Percentiles rank a stretch among this genome's conserved stretches.
Evolutionary conservation across 2,329 filamentous ascomycete species (phyloP).

Genomic region (Eutypa lata): DNA sequence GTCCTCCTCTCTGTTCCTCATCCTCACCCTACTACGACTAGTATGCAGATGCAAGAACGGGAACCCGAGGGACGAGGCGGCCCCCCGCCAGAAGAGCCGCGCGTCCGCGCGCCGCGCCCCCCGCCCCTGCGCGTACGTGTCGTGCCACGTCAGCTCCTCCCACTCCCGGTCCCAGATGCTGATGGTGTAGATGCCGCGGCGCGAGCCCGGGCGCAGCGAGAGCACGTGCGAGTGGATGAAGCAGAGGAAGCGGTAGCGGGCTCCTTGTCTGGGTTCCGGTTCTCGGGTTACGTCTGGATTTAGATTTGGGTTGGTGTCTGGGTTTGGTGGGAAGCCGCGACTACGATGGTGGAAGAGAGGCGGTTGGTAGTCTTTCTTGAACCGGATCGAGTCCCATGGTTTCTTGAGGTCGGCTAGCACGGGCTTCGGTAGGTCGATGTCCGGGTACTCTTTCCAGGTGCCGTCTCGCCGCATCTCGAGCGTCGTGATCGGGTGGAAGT

Average conservation of each 20-base stretch:
- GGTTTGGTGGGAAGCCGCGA: too few species aligned
- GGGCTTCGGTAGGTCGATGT: conserved; percentile 4
- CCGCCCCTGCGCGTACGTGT: conserved; percentile 12
- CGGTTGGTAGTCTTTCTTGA: not conserved
- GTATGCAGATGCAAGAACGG: not conserved
- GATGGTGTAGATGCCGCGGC: conserved; percentile 16
- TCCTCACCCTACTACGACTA: not conserved
- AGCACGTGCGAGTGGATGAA: conserved; percentile 20
- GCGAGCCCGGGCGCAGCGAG: not conserved
- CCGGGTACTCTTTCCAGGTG: not conserved
- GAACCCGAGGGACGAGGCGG: conserved; percentile 1
- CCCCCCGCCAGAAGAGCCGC: conserved; percentile 11
- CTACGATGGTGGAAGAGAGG: too few species aligned
- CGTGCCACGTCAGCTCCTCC: conserved; percentile 20
- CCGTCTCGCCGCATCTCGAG: not conserved
- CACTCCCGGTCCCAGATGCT: conserved; percentile 22
- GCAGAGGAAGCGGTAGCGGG: conserved; percentile 18
- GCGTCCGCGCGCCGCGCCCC: conserved; percentile 10
- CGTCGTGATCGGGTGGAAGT: conserved; percentile 16
- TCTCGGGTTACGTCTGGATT: too few species aligned
- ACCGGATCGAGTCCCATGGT: conserved; percentile 8
- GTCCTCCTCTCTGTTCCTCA: too few species aligned
- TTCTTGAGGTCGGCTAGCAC: conserved; percentile 8
- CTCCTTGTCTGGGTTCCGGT: not conserved
- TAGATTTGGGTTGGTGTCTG: too few species aligned